These are phyloP conservation scores for Triticum aestivum DNA, from an alignment of 176 grass and related monocot species.

Conservation along the genomic window DNA sequence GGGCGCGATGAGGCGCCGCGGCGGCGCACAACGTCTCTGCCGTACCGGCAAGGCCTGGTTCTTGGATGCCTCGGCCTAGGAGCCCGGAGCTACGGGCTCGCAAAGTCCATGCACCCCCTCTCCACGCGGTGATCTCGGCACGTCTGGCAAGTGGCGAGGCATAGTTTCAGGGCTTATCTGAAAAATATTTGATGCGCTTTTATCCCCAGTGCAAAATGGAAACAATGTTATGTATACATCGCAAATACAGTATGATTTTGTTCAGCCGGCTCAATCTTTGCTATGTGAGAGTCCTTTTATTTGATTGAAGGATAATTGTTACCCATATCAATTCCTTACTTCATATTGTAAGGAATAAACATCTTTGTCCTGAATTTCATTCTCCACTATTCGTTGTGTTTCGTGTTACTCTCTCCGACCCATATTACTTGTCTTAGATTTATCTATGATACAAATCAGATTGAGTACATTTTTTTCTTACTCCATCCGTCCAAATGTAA, in stretches of 20 bases:
- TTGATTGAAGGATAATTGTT: not conserved
- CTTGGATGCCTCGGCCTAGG: conserved; percentile 66
- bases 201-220: not conserved
- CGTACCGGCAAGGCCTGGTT: conserved; percentile 57
- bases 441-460: too few relatives aligned
- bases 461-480: not conserved
- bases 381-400: not conserved
- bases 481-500: not conserved
- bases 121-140: conserved; percentile 18
- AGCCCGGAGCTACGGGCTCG: conserved; percentile 54
- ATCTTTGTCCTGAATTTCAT: not conserved
- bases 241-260: conserved; percentile 20
- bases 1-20: conserved; percentile 13
- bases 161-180: not conserved
- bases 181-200: not conserved
- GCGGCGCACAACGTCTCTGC: conserved; percentile 59
- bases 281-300: not conserved
- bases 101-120: conserved; percentile 45
- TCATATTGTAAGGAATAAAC: not conserved
- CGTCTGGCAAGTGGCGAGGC: not conserved
- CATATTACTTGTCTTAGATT: too few relatives aligned
- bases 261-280: not conserved
- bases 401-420: not conserved
- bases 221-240: conserved; percentile 18
- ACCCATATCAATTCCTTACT: not conserved